Evolutionary conservation across 2,329 filamentous ascomycete species (phyloP), one percentile per base, ranked within the genome.

Genomic region (Ceratocystis albifundus): DNA sequence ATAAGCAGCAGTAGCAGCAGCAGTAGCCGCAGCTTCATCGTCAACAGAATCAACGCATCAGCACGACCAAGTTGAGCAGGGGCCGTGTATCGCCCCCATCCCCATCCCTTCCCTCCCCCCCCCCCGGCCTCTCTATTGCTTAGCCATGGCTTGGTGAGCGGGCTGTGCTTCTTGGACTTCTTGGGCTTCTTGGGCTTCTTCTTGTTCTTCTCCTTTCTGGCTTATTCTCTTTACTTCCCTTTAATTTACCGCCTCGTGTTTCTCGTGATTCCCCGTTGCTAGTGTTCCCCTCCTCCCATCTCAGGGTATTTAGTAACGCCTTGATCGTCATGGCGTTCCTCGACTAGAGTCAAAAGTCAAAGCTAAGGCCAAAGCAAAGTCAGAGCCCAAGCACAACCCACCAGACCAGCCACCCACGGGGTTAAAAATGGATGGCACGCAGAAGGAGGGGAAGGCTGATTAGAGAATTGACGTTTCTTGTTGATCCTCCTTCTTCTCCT

Each of bases 271-370:
- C 46, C 17, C 5, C 22, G n/a, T n/a, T 50, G 46, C 22, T 50
- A 22, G 46, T 22, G n/a, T 22, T 12, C 22, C 46, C n/a, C 22
- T 22, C 22, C 22, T 12, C n/a, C 46, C 46, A 50, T 8, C 46
- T 50, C 46, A 22, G 46, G 46, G 46, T 50, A n/a, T 50, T 50
- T 50, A n/a, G 46, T 10, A n/a, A 17, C 46, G 46, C 46, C 46
- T 50, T 50, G 46, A 50, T 50, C 46, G 46, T 22, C 22, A 22
- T 20, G 50, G 50, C 20, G 20, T 3, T 28, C 50, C 12, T 55
- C 20, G 20, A 25, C 50, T 25, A 55, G 50, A 55, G 50, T 25
- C 50, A 30, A 55, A 22, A 55, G 50, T 55, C 50, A 55, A 55
- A 55, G 50, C 50, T 55, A 22, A 55, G n/a, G 50, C 50, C 50